Conservation (phyloP, 495 filamentous ascomycete species). For the Aspergillus olivimuriae region DNA sequence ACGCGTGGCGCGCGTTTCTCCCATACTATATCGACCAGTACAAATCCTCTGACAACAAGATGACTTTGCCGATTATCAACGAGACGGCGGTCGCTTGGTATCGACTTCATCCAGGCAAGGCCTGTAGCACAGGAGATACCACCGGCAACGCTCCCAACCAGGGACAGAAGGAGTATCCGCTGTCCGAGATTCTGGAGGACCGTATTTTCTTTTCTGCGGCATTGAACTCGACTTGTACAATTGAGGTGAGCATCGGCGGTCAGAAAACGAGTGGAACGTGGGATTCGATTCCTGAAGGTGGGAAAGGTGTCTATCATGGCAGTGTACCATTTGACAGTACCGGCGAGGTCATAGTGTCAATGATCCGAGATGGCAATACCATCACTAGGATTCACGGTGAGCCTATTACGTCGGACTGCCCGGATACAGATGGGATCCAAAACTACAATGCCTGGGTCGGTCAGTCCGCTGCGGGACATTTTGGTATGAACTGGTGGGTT, state of each 20-base stretch:
- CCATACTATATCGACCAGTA: constrained; percentile 56
- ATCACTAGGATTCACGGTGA: constrained; percentile 1
- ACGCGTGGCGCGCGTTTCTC: constrained; percentile 46
- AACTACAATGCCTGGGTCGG: constrained; percentile 11
- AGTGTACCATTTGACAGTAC: constrained; percentile 39
- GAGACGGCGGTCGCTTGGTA: constrained; percentile 69
- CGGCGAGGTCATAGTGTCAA: constrained; percentile 42
- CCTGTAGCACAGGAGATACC: constrained; percentile 22
- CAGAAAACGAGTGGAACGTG: constrained; percentile 22
- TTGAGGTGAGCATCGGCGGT: constrained; percentile 46
- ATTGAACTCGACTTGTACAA: constrained; percentile 14
- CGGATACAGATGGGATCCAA: constrained; percentile 26
- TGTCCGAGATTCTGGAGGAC: constrained; percentile 15
- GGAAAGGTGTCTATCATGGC: constrained; percentile 43
- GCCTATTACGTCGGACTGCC: neutral
- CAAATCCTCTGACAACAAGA: constrained; percentile 39
- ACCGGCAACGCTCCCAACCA: constrained; percentile 27
- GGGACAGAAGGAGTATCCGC: constrained; percentile 12
- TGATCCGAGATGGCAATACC: constrained; percentile 29
- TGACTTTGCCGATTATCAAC: constrained; percentile 40
- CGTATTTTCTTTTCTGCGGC: constrained; percentile 27
- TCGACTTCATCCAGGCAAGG: constrained; percentile 30
- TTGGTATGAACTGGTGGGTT: too few relatives aligned
- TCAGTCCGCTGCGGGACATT: too few relatives aligned
- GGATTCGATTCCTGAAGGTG: constrained; percentile 18